These are phyloP conservation scores for Melanogaster broomeanus DNA, from an alignment of 768 basidiomycete species.

Conservation along the genomic window DNA sequence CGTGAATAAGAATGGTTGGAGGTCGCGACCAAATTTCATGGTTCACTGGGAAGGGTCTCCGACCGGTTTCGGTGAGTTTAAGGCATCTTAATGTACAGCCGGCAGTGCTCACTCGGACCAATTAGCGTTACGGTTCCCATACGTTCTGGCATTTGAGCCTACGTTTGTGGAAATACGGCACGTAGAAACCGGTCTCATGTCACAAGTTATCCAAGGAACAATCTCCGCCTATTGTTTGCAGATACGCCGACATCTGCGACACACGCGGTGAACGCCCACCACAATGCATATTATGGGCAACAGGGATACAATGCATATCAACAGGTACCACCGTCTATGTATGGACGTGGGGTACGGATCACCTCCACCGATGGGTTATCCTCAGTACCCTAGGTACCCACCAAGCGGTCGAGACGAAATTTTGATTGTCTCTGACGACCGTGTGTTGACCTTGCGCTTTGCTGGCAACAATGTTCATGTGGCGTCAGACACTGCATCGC, in stretches of 20 bases:
- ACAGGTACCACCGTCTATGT: slow-evolving; percentile 23
- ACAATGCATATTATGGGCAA: slow-evolving; percentile 35
- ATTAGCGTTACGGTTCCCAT: slow-evolving; percentile 92
- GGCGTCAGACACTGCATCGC: slow-evolving; percentile 8
- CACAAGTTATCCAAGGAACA: slow-evolving; percentile 93
- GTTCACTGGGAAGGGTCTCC: slow-evolving; percentile 97
- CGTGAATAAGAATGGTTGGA: slow-evolving; percentile 94
- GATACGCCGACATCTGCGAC: slow-evolving; percentile 88
- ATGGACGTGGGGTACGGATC: slow-evolving; percentile 32
- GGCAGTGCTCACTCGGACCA: background rate
- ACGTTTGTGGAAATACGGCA: slow-evolving; percentile 96
- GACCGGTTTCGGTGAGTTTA: slow-evolving; percentile 85
- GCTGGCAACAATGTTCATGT: slow-evolving; percentile 20
- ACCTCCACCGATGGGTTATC: slow-evolving; percentile 32
- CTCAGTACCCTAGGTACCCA: slow-evolving; percentile 45
- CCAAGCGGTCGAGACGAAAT: slow-evolving; percentile 79
- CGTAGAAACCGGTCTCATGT: slow-evolving; percentile 87
- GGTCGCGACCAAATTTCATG: slow-evolving; percentile 90
- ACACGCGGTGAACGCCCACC: slow-evolving; percentile 48
- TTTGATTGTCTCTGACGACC: slow-evolving; percentile 87
- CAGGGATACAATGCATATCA: slow-evolving; percentile 37
- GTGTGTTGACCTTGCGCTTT: slow-evolving; percentile 68
- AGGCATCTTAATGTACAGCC: background rate
- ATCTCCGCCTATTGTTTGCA: slow-evolving; percentile 87
- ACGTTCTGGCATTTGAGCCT: slow-evolving; percentile 94